Evolutionary conservation across 2,329 filamentous ascomycete species (phyloP), one percentile per base, ranked within the genome.

Genomic region (Colletotrichum godetiae): DNA sequence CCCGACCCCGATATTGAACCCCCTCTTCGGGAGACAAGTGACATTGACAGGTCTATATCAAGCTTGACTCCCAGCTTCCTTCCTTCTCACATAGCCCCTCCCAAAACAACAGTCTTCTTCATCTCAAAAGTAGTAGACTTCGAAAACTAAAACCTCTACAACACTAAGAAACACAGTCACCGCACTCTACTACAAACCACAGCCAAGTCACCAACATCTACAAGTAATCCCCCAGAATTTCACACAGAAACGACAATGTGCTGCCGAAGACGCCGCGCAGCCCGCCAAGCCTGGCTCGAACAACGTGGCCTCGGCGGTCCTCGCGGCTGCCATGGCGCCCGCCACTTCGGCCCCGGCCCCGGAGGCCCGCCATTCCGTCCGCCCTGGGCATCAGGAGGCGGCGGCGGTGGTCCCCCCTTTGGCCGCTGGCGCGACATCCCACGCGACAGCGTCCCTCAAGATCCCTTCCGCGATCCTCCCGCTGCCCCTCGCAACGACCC

Each of bases 271-370:
- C 70, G 70, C 35, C 70, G 70, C 31, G 70, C 67, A 15, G 70
- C 70, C 55, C 70, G 70, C 12, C 53, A 61, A 13, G 70, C 70
- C n/a, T 73, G 70, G 70, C 42, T 73, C 27, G 70, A 73, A 56
- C 66, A 70, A 29, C 70, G 67, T 11, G 59, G 66, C 24, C 66
- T 46, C 2, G 59, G 35, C n/a, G 49, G 46, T 46, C 37, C 13
- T 15, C 42, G 70, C 11, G 55, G 31, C 64, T 63, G 69, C 31
- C 55, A 15, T n/a, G 19, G 59, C 49, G 12, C 35, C 35, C 55
- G 66, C n/a, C 31, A 33, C 19, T 64, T 63, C 19, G 53, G 65
- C 24, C 31, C 65, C 13, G 24, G 46, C 46, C 13, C 52, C 5
- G 66, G 59, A 5, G 70, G 59, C 29, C 59, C 53, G 19, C 52